Evolutionary conservation across 2,329 filamentous ascomycete species (phyloP), one percentile per base, ranked within the genome.

Genomic region (Scytalidium lignicola): DNA sequence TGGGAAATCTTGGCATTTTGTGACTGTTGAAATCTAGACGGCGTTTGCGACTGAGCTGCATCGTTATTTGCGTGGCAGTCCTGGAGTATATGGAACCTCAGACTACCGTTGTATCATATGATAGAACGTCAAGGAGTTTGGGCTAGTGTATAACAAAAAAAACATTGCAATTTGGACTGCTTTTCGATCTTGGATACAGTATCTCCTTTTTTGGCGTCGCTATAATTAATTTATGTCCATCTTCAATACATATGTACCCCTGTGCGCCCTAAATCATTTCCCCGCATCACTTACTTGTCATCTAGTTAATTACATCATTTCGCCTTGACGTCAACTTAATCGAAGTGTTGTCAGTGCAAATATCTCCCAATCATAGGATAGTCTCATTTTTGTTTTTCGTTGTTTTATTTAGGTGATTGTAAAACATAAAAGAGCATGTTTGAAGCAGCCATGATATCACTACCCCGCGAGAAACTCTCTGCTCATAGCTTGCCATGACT

Each of bases 401-500:
- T 5, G 15, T 37, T 37, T 37, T 37, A 37, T 13, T n/a, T 9
- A 13, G n/a, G 32, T 37, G 6, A 5, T n/a, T 5, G n/a, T 15
- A 13, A 13, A 37, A 37, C 10, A 4, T 37, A 13, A 5, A 15
- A 17, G n/a, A 37, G 15, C 15, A 37, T 37, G 32, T 37, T 37
- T n/a, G 12, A 8, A 37, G 15, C 15, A 37, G 32, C 6, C 5
- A 37, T 37, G 32, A 37, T n/a, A 17, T 17, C 32, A 37, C 32
- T 17, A 13, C 32, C 12, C 32, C 12, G n/a, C 32, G 32, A n/a
- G 15, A 37, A 37, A 17, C 32, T n/a, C 4, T 5, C 15, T 17
- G 10, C 7, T 28, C 7, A 46, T 41, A n/a, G 43, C 23, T 22
- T 40, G 41, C 43, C 15, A 62, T 62, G 60, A 29, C 49, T 39